A percentile compares a stretch with the other conserved stretches of the same genome.
Evolutionary conservation across 306 rosid genomes (phyloP).

Genomic region (Prinsepia uniflora): DNA sequence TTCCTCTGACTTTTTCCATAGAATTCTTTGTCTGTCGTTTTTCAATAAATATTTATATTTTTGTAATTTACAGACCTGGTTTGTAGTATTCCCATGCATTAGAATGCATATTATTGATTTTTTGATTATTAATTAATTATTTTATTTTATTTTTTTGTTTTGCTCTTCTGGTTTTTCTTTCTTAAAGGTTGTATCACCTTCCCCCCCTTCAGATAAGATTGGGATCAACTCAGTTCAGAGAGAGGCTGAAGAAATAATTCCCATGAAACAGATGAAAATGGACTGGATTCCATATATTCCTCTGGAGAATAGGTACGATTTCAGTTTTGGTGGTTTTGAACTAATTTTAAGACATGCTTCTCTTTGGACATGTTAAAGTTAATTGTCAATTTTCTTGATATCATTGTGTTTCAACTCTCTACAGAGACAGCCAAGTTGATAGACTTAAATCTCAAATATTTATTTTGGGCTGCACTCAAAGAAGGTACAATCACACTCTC

Average conservation of each 20-base stretch:
- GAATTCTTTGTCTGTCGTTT: background rate
- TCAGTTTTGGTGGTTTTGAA: constrained; percentile 5
- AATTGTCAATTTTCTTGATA: background rate
- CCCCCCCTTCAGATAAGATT: constrained; percentile 84
- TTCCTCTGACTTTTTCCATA: background rate
- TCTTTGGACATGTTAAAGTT: constrained; percentile 15
- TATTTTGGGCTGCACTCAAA: constrained; percentile 76
- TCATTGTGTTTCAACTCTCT: constrained; percentile 27
- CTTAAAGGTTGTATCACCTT: constrained; percentile 57
- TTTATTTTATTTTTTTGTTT: background rate
- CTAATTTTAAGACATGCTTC: constrained; percentile 6
- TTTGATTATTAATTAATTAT: background rate
- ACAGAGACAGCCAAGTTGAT: constrained; percentile 74
- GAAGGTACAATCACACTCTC: constrained; percentile 48
- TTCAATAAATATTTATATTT: background rate
- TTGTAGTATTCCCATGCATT: background rate
- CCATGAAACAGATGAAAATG: constrained; percentile 97
- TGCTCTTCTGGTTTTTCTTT: background rate
- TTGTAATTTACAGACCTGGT: background rate
- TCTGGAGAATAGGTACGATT: constrained; percentile 34
- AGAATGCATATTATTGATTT: background rate
- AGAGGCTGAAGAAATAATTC: constrained; percentile 79
- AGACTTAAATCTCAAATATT: constrained; percentile 67
- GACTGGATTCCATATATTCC: constrained; percentile 96
- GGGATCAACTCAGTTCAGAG: constrained; percentile 91